phyloP scores from a whole-genome alignment of 2,329 filamentous ascomycete species.

The Trichoderma arundinaceum region DNA sequence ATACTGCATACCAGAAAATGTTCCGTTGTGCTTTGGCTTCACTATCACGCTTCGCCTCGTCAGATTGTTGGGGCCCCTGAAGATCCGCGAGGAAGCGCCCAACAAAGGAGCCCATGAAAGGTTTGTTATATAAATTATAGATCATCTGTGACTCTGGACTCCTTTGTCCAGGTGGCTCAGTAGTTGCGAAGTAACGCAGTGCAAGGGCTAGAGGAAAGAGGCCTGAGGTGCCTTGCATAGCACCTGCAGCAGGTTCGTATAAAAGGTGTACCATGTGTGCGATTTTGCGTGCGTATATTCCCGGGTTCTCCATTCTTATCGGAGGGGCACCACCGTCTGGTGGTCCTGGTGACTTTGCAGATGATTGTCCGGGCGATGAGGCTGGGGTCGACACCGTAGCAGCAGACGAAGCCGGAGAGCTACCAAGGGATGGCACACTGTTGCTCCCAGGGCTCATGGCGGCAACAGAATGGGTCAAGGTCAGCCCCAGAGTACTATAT shows the following conservation, averaged over 20 bases:
- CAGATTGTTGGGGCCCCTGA: constrained; percentile 6
- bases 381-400: constrained; percentile 7
- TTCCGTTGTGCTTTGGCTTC: constrained; percentile 22
- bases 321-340: neutral
- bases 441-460: neutral
- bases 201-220: constrained; percentile 32
- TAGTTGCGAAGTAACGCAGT: constrained; percentile 31
- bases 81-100: constrained; percentile 31
- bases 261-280: constrained; percentile 32
- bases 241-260: constrained; percentile 30
- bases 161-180: constrained; percentile 27
- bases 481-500: constrained; percentile 20
- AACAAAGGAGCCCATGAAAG: constrained; percentile 31
- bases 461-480: neutral
- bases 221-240: constrained; percentile 26
- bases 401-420: constrained; percentile 5
- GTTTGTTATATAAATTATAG: constrained; percentile 29
- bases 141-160: constrained; percentile 32
- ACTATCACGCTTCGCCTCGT: constrained; percentile 19
- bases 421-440: neutral
- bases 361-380: neutral
- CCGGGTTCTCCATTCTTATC: constrained; percentile 15
- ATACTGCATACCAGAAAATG: constrained; percentile 28
- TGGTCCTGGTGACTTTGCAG: neutral
- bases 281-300: constrained; percentile 33